These are phyloP conservation scores for Reutealis trisperma DNA, from an alignment of 345 rosid species.

Conservation along the genomic window DNA sequence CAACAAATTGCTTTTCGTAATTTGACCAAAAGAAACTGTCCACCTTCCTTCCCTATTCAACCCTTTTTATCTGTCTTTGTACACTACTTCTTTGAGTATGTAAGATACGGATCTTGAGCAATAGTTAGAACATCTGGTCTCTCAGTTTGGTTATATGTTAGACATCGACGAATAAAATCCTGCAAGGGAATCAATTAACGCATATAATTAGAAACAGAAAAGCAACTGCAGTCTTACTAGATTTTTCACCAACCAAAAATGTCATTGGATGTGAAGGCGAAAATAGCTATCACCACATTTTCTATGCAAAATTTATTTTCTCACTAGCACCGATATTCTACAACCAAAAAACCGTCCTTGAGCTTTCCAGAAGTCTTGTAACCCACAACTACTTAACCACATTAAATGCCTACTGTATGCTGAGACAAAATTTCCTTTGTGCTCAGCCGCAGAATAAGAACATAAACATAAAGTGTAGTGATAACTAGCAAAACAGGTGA, in stretches of 20 bases:
- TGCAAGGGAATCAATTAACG: conserved; percentile 32
- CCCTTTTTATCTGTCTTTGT: conserved; percentile 29
- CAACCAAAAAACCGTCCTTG: not conserved
- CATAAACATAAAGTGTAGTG: not conserved
- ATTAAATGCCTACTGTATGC: not conserved
- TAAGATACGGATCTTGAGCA: conserved; percentile 86
- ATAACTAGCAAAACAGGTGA: not conserved
- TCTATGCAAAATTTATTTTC: not conserved
- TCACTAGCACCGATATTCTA: not conserved
- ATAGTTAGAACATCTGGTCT: conserved; percentile 85
- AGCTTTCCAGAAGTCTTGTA: not conserved
- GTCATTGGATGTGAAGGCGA: too few relatives aligned
- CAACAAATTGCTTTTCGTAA: conserved; percentile 16
- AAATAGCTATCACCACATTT: not conserved
- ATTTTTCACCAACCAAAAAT: not conserved
- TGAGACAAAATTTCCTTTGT: not conserved
- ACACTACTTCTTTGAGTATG: conserved; percentile 59
- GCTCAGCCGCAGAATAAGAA: not conserved
- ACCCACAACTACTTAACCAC: not conserved
- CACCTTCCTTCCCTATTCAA: conserved; percentile 15
- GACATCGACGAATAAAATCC: conserved; percentile 91
- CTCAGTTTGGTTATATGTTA: conserved; percentile 84
- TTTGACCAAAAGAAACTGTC: conserved; percentile 18
- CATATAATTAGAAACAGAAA: not conserved
- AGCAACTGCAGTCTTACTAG: not conserved